These are phyloP conservation scores for Ganoderma lucidum DNA, from an alignment of 1,284 basidiomycete genomes.

Conservation along the genomic window DNA sequence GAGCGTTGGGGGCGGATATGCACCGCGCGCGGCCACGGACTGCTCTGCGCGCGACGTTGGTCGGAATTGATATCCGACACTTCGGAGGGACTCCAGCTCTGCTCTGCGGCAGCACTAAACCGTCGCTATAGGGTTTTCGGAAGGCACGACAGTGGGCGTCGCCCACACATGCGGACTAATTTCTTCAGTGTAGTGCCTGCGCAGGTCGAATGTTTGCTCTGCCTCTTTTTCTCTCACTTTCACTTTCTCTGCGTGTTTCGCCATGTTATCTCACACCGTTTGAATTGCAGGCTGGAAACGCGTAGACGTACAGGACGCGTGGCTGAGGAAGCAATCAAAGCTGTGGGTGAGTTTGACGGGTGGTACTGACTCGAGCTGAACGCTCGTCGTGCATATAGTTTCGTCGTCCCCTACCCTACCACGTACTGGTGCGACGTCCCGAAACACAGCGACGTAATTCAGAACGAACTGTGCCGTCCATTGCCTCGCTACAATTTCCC, in stretches of 20 bases:
- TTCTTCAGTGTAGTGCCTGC: too few relatives aligned
- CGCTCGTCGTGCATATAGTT: conserved; percentile 40
- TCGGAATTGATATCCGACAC: too few relatives aligned
- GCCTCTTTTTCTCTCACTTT: too few relatives aligned
- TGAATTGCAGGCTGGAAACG: conserved; percentile 66
- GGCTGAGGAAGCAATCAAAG: conserved; percentile 51
- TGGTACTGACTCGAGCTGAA: background rate
- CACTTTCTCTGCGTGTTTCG: background rate
- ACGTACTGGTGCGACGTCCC: conserved; percentile 63
- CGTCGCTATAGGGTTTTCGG: too few relatives aligned
- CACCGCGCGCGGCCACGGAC: too few relatives aligned
- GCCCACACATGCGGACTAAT: too few relatives aligned
- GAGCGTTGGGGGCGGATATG: too few relatives aligned
- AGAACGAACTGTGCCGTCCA: conserved; percentile 64
- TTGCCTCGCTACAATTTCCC: conserved; percentile 49
- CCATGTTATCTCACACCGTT: background rate
- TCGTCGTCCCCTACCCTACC: conserved; percentile 60
- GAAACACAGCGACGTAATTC: conserved; percentile 56
- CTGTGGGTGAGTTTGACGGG: conserved; percentile 4
- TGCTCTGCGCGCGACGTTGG: too few relatives aligned
- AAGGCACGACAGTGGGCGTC: too few relatives aligned
- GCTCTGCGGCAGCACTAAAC: too few relatives aligned
- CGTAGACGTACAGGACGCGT: conserved; percentile 57
- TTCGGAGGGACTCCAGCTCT: too few relatives aligned
- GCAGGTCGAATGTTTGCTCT: too few relatives aligned